Base-by-base conservation (phyloP, 192 early-diverging fungal genomes). In the Diversispora eburnea region DNA sequence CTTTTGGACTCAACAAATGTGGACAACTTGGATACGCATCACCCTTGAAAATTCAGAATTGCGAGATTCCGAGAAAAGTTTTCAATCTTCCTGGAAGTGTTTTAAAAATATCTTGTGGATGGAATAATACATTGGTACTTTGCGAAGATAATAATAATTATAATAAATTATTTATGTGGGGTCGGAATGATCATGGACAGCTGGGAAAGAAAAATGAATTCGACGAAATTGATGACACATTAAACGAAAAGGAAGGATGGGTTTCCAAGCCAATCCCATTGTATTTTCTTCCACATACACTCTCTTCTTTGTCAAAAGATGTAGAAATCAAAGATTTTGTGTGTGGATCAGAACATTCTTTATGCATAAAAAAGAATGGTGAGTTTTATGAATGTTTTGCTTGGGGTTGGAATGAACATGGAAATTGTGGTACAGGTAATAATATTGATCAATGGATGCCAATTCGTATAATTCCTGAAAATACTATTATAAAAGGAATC, bases 351-450 rank as follows among this genome's bases (percentile, higher is more conserved):
- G 93, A 95, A 78, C 91, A 93, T 73, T 80, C 82, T 1, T 65
- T 95, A 4, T 88, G 84, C 2, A 65, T 90, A 33, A 79, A 78
- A 0, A 61, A 63, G 1, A 68, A 76, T 5, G 87, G 86, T 1
- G 51, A 61, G 2, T 88, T 85, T 47, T 80, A 79, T 60, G 51
- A 61, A 3, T 88, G 86, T 47, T 80, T 80, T 60, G 77, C 84
- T 17, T 97, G 95, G 95, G 95, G 95, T 0, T 97, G 95, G 95
- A 97, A 97, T 76, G 95, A 97, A 76, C 95, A 97, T 79, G 93
- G 93, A 22, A 97, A 95, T 70, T 94, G 92, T 66, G 90, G 90
- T 15, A 77, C 83, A 47, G 77, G 77, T 15, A 85, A 84, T 33
- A 56, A 69, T 22, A 72, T 74, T 22, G 54, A 48, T 22, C 62